These are phyloP conservation scores for Picochlorum sp. DNA, from an alignment of 139 green algal genomes.

Conservation along the genomic window DNA sequence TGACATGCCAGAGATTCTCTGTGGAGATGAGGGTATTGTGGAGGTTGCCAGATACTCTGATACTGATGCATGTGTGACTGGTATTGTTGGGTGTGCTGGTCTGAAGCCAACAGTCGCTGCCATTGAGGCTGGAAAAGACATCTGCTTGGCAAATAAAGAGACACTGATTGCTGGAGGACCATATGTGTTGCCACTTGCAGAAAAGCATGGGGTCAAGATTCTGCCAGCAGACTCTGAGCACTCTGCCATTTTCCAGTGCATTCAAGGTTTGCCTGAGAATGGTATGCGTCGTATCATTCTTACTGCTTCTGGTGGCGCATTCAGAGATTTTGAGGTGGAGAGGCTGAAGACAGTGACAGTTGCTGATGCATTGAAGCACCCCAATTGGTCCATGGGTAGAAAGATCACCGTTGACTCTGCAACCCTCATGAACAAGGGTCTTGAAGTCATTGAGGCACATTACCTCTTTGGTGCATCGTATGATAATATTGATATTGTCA, in stretches of 20 bases:
- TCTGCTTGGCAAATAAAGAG: constrained; percentile 99
- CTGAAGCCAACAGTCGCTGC: constrained; percentile 91
- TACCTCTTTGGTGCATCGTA: constrained; percentile 96
- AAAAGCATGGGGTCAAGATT: constrained; percentile 86
- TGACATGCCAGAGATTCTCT: constrained; percentile 81
- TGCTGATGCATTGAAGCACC: constrained; percentile 70
- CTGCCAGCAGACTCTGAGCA: constrained; percentile 97
- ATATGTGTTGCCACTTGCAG: constrained; percentile 86
- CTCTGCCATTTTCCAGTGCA: constrained; percentile 95
- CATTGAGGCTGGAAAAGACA: constrained; percentile 96
- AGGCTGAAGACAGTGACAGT: constrained; percentile 71
- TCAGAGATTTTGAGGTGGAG: constrained; percentile 90
- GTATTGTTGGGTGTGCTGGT: constrained; percentile 96
- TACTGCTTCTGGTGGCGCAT: constrained; percentile 94
- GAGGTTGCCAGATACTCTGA: constrained; percentile 59
- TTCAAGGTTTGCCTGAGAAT: constrained; percentile 85
- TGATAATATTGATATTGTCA: constrained; percentile 99
- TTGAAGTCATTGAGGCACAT: constrained; percentile 98
- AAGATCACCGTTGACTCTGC: constrained; percentile 98
- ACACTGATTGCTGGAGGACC: constrained; percentile 93
- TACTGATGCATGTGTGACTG: constrained; percentile 48
- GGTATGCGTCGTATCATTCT: constrained; percentile 95
- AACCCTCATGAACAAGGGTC: constrained; percentile 98
- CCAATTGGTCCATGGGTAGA: constrained; percentile 94
- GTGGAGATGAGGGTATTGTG: constrained; percentile 74